Evolutionary conservation across 1,284 basidiomycete genomes (phyloP), one percentile per base, ranked within the genome.

Genomic region (Rhodotorula sp.): DNA sequence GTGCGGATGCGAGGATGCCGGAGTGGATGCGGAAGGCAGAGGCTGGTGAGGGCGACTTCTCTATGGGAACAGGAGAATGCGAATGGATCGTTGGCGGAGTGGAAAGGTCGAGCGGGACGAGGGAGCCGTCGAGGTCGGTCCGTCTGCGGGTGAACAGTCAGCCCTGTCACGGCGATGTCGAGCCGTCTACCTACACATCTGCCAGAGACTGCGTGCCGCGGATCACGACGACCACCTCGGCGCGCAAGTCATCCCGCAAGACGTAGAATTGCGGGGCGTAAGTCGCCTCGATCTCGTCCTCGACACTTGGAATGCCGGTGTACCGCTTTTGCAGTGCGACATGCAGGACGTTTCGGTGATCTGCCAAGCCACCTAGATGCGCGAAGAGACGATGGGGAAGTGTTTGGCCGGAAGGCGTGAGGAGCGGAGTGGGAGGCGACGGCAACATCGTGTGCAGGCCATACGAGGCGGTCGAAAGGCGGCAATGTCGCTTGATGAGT

Each of bases 231-330:
- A 74, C 60, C 19, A 73, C 47, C 47, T 73, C 71, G 20, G 64
- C 61, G 7, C 64, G 49, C 39, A 39, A 22, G 36, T 74, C 71
- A 57, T 74, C 73, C 4, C 71, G 56, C 9, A 74, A 55, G 17
- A 74, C 30, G 62, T 73, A 74, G 39, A 74, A 66, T 24, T 68
- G 67, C 27, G 73, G 73, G 19, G 63, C 61, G 44, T 74, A 74
- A 8, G 39, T 55, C 39, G 30, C 51, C 22, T 49, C 56, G 7
- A 32, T 57, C 46, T 53, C 61, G 2, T 58, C 58, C 30, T 51
- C 36, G 27, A 11, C 29, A 53, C 9, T 15, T 0, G 67, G 63
- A 7, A 61, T 10, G 11, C 60, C 52, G 4, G 39, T 32, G 49
- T 67, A 70, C 4, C 63, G 60, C 30, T 65, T 58, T 55, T 74